Evolutionary conservation across 2,329 filamentous ascomycete species (phyloP).

Genomic region (Colletotrichum trifolii): DNA sequence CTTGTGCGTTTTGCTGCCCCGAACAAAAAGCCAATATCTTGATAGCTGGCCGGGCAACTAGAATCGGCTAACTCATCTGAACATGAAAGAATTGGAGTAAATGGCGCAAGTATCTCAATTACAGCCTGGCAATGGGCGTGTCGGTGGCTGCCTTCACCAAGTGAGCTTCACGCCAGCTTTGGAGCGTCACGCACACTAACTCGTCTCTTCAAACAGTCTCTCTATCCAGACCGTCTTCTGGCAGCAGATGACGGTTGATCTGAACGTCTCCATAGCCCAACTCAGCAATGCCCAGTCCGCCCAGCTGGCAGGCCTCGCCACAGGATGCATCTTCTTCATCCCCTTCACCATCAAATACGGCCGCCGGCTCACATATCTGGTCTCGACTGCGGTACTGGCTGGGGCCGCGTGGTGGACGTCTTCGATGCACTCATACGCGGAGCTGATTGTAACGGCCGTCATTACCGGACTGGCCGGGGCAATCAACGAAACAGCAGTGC

Average conservation of each 20-base stretch:
- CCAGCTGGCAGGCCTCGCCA: slow-evolving; percentile 45
- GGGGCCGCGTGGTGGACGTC: slow-evolving; percentile 35
- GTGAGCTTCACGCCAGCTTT: neutral
- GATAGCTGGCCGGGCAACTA: too few species aligned
- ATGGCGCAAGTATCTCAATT: slow-evolving; percentile 46
- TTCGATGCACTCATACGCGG: slow-evolving; percentile 26
- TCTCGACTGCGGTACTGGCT: slow-evolving; percentile 34
- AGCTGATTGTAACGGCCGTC: slow-evolving; percentile 36
- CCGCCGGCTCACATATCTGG: slow-evolving; percentile 45
- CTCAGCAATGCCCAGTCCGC: slow-evolving; percentile 43
- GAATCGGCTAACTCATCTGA: neutral
- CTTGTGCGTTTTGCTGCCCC: slow-evolving; percentile 38
- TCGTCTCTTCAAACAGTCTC: neutral
- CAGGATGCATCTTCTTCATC: slow-evolving; percentile 48
- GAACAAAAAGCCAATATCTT: too few species aligned
- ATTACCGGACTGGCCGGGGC: slow-evolving; percentile 49
- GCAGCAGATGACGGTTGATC: slow-evolving; percentile 47
- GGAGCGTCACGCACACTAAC: neutral
- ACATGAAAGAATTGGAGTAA: slow-evolving; percentile 44
- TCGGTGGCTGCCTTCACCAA: slow-evolving; percentile 45
- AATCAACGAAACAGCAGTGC: slow-evolving; percentile 50
- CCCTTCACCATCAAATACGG: slow-evolving; percentile 50
- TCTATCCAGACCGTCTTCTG: slow-evolving; percentile 45
- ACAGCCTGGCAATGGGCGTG: slow-evolving; percentile 41
- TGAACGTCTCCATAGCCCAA: slow-evolving; percentile 41